Conservation (phyloP, 208 protist genomes). For the Wallacemonas sp. region DNA sequence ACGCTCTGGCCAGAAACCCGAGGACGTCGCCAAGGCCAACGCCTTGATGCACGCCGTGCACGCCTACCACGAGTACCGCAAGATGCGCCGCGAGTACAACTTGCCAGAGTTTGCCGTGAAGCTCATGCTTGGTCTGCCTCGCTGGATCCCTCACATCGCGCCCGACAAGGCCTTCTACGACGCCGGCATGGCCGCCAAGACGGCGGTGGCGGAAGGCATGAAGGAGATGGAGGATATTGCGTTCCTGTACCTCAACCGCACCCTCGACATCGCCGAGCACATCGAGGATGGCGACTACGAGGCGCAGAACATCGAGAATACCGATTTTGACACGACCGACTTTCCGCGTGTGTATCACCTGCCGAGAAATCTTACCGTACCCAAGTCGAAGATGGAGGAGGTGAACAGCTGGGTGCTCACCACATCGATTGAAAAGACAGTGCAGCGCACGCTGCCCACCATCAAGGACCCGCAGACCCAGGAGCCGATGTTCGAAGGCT, state of each 20-base stretch:
- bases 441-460: conserved; percentile 57
- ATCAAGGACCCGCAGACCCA: conserved; percentile 64
- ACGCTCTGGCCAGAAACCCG: conserved; percentile 70
- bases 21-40: conserved; percentile 76
- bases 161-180: conserved; percentile 97
- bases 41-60: conserved; percentile 78
- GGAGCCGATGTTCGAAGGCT: conserved; percentile 82
- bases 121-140: conserved; percentile 89
- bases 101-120: conserved; percentile 78
- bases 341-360: conserved; percentile 88
- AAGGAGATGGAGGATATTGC: conserved; percentile 66
- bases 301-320: conserved; percentile 83
- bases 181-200: conserved; percentile 90
- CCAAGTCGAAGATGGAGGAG: conserved; percentile 65
- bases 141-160: conserved; percentile 90
- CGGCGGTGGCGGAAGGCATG: conserved; percentile 20
- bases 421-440: conserved; percentile 82
- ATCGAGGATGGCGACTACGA: conserved; percentile 91
- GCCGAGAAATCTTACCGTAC: conserved; percentile 51
- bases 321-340: conserved; percentile 89
- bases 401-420: conserved; percentile 93
- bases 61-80: conserved; percentile 71
- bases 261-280: conserved; percentile 93
- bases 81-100: conserved; percentile 64
- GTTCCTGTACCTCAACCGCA: conserved; percentile 96